phyloP scores from a whole-genome alignment of 2,329 filamentous ascomycete genomes.

The Coniochaeta sp. region DNA sequence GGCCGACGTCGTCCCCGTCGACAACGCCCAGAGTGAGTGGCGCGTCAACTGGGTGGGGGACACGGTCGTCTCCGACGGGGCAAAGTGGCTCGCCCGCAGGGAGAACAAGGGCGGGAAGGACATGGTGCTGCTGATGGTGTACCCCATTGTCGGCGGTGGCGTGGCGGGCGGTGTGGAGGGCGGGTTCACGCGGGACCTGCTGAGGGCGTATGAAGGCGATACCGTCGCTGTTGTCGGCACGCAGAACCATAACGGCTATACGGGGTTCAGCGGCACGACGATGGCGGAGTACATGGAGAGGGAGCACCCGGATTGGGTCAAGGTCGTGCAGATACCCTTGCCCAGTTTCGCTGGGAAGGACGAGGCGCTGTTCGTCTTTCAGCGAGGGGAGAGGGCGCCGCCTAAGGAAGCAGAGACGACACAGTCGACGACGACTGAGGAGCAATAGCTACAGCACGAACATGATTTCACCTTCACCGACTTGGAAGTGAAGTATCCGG shows the following conservation, averaged over 20 bases:
- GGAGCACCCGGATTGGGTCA: slow-evolving; percentile 50
- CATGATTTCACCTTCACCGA: neutral
- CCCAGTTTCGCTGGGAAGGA: slow-evolving; percentile 74
- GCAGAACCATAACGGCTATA: slow-evolving; percentile 69
- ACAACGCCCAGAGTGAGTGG: slow-evolving; percentile 63
- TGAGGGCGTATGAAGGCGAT: slow-evolving; percentile 55
- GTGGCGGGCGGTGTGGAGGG: slow-evolving; percentile 57
- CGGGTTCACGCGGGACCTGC: slow-evolving; percentile 55
- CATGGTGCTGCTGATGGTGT: slow-evolving; percentile 61
- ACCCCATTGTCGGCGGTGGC: slow-evolving; percentile 60
- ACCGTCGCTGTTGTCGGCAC: slow-evolving; percentile 67
- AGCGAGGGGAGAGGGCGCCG: slow-evolving; percentile 33
- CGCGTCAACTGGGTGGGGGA: slow-evolving; percentile 62
- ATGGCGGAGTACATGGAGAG: slow-evolving; percentile 60
- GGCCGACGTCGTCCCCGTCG: slow-evolving; percentile 51
- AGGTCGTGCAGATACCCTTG: slow-evolving; percentile 57
- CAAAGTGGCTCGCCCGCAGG: slow-evolving; percentile 42
- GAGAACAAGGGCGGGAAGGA: slow-evolving; percentile 35
- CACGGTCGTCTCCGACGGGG: slow-evolving; percentile 55
- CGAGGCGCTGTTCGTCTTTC: slow-evolving; percentile 65
- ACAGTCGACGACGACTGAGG: neutral
- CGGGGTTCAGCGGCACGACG: slow-evolving; percentile 55
- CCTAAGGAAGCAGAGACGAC: neutral
- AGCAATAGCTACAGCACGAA: too few relatives aligned
- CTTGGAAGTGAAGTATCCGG: too few relatives aligned